Evolutionary conservation across 306 rosid species (phyloP), one percentile per base, ranked within the genome.

Genomic region (Purshia tridentata): DNA sequence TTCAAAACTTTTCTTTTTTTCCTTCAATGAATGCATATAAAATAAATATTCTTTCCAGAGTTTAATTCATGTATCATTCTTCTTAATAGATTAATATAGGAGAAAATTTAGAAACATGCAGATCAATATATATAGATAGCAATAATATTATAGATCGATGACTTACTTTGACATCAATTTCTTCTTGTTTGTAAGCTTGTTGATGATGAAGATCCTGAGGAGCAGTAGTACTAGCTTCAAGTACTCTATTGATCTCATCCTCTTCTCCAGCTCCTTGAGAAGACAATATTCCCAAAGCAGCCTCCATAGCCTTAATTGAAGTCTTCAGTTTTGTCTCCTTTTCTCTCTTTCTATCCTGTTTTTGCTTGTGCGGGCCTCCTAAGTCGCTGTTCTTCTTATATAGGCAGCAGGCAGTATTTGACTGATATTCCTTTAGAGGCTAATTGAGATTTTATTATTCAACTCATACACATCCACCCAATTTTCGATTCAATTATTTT

Each of bases 391-490:
- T 44, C 52, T 56, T 44, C 64, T 75, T 77, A 70, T 78, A 80
- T 81, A 84, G 80, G 48, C 53, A 80, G 95, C 84, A 69, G 79
- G 86, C 76, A 81, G 84, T 58, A 76, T 86, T 86, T 89, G 88
- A 91, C 96, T 76, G 70, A 42, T 76, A 65, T 39, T 67, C 79
- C 77, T 35, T 56, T 48, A 69, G 58, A 68, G 16, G 8, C 40
- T 61, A 37, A 47, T 44, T 44, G 47, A 44, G 9, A 61, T 37
- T 29, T 29, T 29, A 15, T 61, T 37, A 8, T 61, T 61, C 64
- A 40, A 61, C 66, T 39, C 67, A 39, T 37, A 37, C 8, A 0
- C 35, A 44, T 8, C 47, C 47, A 44, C 9, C 47, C 66, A 29
- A 29, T 29, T 29, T 29, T 29, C 35, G 2, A 29, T 29, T 29